A percentile compares a stretch with the other conserved stretches of the same genome.
Evolutionary conservation across 169 alveolate species (phyloP).

Genomic region (Plasmodium gaboni): DNA sequence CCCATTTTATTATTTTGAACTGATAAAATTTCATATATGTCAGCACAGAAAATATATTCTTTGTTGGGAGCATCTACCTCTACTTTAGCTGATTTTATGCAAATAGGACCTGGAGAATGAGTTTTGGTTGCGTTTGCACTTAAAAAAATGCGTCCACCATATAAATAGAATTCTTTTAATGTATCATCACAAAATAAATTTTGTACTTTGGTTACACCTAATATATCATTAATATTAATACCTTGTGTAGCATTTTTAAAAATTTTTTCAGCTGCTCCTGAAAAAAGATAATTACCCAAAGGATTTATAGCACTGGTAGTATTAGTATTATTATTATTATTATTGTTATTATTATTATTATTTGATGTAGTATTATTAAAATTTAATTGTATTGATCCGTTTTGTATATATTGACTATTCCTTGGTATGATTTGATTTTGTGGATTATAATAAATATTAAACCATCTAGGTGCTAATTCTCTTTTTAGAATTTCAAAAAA

Average conservation of each 20-base stretch:
- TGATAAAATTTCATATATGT: slow-evolving; percentile 50
- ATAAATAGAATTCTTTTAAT: slow-evolving; percentile 74
- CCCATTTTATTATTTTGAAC: slow-evolving; percentile 19
- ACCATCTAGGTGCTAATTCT: slow-evolving; percentile 85
- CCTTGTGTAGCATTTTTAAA: slow-evolving; percentile 76
- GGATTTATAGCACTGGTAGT: slow-evolving; percentile 13
- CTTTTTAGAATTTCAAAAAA: slow-evolving; percentile 82
- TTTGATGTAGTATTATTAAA: not conserved
- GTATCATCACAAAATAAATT: slow-evolving; percentile 77
- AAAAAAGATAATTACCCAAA: slow-evolving; percentile 49
- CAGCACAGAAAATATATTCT: slow-evolving; percentile 69
- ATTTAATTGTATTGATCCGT: not conserved
- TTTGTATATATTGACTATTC: slow-evolving; percentile 59
- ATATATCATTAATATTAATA: slow-evolving; percentile 56
- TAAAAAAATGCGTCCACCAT: slow-evolving; percentile 80
- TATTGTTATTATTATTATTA: not conserved
- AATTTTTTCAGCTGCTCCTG: slow-evolving; percentile 61
- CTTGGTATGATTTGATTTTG: slow-evolving; percentile 78
- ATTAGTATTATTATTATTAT: not conserved
- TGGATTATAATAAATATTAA: slow-evolving; percentile 86
- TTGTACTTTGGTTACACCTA: slow-evolving; percentile 76
- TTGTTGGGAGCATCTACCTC: slow-evolving; percentile 58
- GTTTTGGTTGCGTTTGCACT: slow-evolving; percentile 78
- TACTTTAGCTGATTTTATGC: slow-evolving; percentile 58
- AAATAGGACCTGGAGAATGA: slow-evolving; percentile 81